Conservation (phyloP, 108 stramenopile species). For the Fragilaria crotonensis region DNA sequence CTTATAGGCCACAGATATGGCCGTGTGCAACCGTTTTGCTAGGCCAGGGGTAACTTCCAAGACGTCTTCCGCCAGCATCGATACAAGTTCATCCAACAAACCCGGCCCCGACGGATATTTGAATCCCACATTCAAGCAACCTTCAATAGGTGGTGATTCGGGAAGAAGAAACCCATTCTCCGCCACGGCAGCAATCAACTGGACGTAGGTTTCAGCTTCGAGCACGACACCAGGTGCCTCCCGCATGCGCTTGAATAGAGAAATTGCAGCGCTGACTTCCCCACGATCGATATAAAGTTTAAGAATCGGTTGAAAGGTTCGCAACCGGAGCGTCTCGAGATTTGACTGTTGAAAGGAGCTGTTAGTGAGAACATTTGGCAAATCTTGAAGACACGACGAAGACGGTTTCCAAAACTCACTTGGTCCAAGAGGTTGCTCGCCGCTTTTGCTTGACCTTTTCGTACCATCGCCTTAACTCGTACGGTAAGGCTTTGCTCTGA, state of each 20-base stretch:
- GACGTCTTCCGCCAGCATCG: slow-evolving; percentile 60
- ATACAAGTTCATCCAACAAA: slow-evolving; percentile 61
- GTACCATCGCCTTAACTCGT: slow-evolving; percentile 53
- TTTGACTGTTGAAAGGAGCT: background rate
- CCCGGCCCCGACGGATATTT: slow-evolving; percentile 33
- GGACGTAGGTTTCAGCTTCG: slow-evolving; percentile 66
- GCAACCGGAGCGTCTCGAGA: slow-evolving; percentile 32
- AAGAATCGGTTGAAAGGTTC: slow-evolving; percentile 71
- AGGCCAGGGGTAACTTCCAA: slow-evolving; percentile 67
- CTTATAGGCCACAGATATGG: slow-evolving; percentile 44
- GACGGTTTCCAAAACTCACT: slow-evolving; percentile 7
- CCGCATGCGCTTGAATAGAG: slow-evolving; percentile 63
- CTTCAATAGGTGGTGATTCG: slow-evolving; percentile 37
- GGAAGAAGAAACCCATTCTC: slow-evolving; percentile 60
- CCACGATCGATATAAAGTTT: slow-evolving; percentile 47
- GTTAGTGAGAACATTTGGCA: background rate
- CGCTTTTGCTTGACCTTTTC: slow-evolving; percentile 46
- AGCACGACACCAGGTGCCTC: slow-evolving; percentile 31
- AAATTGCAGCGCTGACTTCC: slow-evolving; percentile 49
- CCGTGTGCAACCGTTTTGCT: slow-evolving; percentile 63
- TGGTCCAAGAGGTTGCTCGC: slow-evolving; percentile 70
- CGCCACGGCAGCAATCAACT: slow-evolving; percentile 54
- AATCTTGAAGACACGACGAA: background rate
- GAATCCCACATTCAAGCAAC: slow-evolving; percentile 32
- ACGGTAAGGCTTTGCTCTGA: slow-evolving; percentile 66